Evolutionary conservation across 2,329 filamentous ascomycete species (phyloP).

Genomic region (Lizonia empirigonia): DNA sequence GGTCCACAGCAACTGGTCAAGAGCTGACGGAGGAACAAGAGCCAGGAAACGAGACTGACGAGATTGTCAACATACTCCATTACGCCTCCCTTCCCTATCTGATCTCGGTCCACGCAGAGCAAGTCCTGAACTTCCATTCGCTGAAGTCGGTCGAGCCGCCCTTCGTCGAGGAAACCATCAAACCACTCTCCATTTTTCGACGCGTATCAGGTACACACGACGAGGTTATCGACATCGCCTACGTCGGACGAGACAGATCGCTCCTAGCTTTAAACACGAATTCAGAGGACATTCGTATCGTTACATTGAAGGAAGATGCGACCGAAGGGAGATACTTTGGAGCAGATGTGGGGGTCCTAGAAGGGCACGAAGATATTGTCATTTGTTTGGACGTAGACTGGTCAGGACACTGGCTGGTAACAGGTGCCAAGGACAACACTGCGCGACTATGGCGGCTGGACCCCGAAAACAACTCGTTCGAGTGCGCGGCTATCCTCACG

Average conservation of each 20-base stretch:
- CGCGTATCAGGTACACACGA: constrained; percentile 96
- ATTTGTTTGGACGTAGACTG: constrained; percentile 94
- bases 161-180: constrained; percentile 55
- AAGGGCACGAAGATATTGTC: constrained; percentile 93
- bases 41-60: constrained; percentile 63
- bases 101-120: constrained; percentile 84
- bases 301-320: constrained; percentile 65
- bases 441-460: constrained; percentile 91
- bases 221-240: constrained; percentile 93
- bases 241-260: constrained; percentile 78
- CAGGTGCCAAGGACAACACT: constrained; percentile 95
- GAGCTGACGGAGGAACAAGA: constrained; percentile 80
- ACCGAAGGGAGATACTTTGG: constrained; percentile 73
- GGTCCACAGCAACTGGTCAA: constrained; percentile 76
- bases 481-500: constrained; percentile 80
- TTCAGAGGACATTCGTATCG: constrained; percentile 86
- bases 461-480: constrained; percentile 72
- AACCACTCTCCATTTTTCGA: constrained; percentile 67
- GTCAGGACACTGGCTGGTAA: constrained; percentile 96
- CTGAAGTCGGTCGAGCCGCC: constrained; percentile 51
- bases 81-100: constrained; percentile 70
- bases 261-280: constrained; percentile 92
- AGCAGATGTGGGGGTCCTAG: constrained; percentile 82
- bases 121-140: constrained; percentile 80
- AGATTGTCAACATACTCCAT: constrained; percentile 75